phyloP scores from a whole-genome alignment of 2,329 filamentous ascomycete genomes.

The Aspergillus alliaceus region DNA sequence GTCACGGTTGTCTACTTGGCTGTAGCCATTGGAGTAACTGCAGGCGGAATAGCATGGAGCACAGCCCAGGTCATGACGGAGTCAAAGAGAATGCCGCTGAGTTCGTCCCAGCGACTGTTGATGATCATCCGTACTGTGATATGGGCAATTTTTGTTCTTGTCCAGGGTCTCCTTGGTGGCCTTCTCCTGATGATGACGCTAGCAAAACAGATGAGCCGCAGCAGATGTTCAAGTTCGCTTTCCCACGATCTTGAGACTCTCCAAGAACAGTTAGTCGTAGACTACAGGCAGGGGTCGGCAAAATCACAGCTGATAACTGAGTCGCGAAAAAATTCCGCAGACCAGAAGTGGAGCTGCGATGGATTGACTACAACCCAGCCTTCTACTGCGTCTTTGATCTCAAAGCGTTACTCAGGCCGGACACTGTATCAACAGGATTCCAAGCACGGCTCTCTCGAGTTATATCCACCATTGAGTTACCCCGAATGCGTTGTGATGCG shows the following conservation, averaged over 20 bases:
- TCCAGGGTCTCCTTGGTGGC: constrained; percentile 32
- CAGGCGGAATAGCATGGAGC: constrained; percentile 29
- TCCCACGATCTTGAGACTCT: constrained; percentile 25
- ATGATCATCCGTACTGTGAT: constrained; percentile 39
- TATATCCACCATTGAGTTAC: constrained; percentile 14
- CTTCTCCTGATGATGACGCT: constrained; percentile 22
- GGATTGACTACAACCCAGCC: constrained; percentile 13
- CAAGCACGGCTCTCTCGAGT: constrained; percentile 25
- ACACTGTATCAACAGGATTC: constrained; percentile 28
- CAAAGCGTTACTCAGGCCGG: constrained; percentile 32
- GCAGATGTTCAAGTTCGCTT: constrained; percentile 24
- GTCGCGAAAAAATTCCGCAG: constrained; percentile 12
- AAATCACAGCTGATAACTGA: constrained; percentile 12
- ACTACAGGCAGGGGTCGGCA: constrained; percentile 6
- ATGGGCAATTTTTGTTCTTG: constrained; percentile 34
- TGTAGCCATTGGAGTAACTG: constrained; percentile 25
- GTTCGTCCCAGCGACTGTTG: constrained; percentile 10
- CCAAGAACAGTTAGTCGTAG: constrained; percentile 10
- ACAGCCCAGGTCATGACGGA: constrained; percentile 13
- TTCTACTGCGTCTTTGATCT: constrained; percentile 25
- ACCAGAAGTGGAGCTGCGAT: constrained; percentile 16
- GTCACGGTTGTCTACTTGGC: constrained; percentile 25
- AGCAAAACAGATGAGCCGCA: constrained; percentile 3
- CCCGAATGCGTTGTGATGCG: constrained; percentile 9
- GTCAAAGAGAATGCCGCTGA: neutral